These are phyloP conservation scores for Colletotrichum sp. DNA, from an alignment of 2,329 filamentous ascomycete species.

Conservation along the genomic window DNA sequence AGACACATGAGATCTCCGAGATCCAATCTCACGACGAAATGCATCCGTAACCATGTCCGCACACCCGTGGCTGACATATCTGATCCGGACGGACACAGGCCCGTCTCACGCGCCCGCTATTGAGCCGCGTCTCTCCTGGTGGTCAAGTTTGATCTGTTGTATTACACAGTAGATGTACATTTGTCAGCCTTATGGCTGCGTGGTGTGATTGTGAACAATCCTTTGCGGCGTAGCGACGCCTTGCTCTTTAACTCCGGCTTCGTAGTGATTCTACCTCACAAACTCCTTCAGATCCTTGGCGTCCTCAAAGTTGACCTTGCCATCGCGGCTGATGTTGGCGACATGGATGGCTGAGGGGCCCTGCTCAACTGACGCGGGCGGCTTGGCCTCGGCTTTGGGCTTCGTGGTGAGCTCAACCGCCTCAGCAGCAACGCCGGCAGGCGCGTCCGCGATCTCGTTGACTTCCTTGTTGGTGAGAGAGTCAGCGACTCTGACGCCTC, in stretches of 20 bases:
- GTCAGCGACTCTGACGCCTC: conserved; percentile 80
- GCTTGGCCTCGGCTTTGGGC: conserved; percentile 36
- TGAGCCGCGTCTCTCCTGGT: not conserved
- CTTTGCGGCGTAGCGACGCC: not conserved
- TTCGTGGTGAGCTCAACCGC: conserved; percentile 55
- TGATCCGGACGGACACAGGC: not conserved
- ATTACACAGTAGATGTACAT: conserved; percentile 22
- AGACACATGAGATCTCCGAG: not conserved
- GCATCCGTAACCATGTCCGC: not conserved
- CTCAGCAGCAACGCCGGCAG: conserved; percentile 71
- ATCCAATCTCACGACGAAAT: not conserved
- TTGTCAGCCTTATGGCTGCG: not conserved
- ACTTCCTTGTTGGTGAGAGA: conserved; percentile 79
- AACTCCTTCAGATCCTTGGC: conserved; percentile 63
- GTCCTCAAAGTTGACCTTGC: conserved; percentile 71
- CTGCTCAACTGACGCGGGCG: conserved; percentile 32
- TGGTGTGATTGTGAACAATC: not conserved
- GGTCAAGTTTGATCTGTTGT: not conserved
- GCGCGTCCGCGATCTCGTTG: conserved; percentile 86
- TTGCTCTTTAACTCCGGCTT: not conserved
- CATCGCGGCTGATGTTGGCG: conserved; percentile 62
- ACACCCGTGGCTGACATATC: not conserved
- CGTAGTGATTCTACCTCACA: conserved; percentile 38
- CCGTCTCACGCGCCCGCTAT: not conserved
- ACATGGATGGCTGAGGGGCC: conserved; percentile 55